These are phyloP conservation scores for Brassica carinata DNA, from an alignment of 345 rosid species.

Conservation along the genomic window DNA sequence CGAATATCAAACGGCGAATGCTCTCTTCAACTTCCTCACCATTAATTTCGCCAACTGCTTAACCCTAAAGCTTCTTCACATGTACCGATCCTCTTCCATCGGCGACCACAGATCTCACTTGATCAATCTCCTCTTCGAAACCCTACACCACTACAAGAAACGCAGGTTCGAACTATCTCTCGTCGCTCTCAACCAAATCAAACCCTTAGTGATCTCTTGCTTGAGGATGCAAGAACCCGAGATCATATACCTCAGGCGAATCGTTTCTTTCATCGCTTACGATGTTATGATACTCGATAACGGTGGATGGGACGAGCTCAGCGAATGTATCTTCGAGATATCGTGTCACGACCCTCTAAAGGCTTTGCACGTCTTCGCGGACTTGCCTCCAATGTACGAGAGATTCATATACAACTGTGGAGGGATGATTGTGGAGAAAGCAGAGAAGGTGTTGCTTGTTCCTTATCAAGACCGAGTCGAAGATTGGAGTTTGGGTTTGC, in stretches of 20 bases:
- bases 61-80: neutral
- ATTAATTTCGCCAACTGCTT: neutral
- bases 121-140: neutral
- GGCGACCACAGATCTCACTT: neutral
- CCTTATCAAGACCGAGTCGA: neutral
- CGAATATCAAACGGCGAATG: neutral
- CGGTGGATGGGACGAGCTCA: constrained; percentile 27
- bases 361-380: neutral
- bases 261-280: constrained; percentile 2
- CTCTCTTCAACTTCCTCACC: neutral
- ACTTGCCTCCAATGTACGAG: constrained; percentile 4
- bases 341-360: neutral
- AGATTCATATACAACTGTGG: neutral
- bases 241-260: neutral
- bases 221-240: neutral
- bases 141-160: neutral
- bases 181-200: neutral
- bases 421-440: neutral
- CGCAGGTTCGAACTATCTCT: neutral
- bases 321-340: constrained; percentile 17
- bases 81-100: neutral
- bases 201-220: constrained; percentile 14
- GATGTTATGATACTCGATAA: neutral
- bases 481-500: neutral
- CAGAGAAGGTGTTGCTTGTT: neutral